Percentiles rank a stretch among this genome's conserved stretches.
Conservation (phyloP, 2,329 filamentous ascomycete species). For the Penicillium sp. region DNA sequence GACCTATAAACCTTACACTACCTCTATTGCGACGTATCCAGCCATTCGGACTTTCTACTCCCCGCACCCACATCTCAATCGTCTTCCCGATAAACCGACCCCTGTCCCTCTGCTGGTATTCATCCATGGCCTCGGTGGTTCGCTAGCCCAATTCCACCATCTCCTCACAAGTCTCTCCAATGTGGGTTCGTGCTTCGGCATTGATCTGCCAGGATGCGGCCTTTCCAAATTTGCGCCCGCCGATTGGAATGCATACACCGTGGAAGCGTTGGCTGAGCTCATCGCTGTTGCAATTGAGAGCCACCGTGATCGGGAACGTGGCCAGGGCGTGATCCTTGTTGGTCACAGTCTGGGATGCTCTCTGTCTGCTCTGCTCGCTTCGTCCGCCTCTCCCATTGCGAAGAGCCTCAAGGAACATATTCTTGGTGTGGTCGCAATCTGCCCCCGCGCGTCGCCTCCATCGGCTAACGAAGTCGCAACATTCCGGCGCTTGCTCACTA, state of each 20-base stretch:
- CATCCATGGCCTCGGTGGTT: conserved; percentile 91
- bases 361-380: conserved; percentile 71
- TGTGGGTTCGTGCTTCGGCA: conserved; percentile 78
- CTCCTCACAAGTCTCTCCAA: conserved; percentile 80
- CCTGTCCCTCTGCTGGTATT: conserved; percentile 85
- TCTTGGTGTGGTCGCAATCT: conserved; percentile 78
- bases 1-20: conserved; percentile 70
- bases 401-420: conserved; percentile 63
- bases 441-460: conserved; percentile 69
- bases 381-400: conserved; percentile 55
- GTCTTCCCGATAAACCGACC: conserved; percentile 71
- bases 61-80: conserved; percentile 77
- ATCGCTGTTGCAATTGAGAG: conserved; percentile 73
- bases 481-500: conserved; percentile 61
- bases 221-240: conserved; percentile 72
- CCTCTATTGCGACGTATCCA: conserved; percentile 68
- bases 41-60: conserved; percentile 81
- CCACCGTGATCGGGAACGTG: conserved; percentile 64
- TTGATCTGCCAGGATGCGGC: conserved; percentile 91
- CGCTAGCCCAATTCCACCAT: conserved; percentile 81
- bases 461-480: conserved; percentile 53
- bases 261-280: conserved; percentile 72
- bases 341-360: conserved; percentile 91
- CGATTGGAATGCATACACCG: conserved; percentile 76
- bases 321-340: conserved; percentile 75